Evolutionary conservation across 176 grass and related monocot genomes (phyloP).

Genomic region (Coix lacrymajobi): DNA sequence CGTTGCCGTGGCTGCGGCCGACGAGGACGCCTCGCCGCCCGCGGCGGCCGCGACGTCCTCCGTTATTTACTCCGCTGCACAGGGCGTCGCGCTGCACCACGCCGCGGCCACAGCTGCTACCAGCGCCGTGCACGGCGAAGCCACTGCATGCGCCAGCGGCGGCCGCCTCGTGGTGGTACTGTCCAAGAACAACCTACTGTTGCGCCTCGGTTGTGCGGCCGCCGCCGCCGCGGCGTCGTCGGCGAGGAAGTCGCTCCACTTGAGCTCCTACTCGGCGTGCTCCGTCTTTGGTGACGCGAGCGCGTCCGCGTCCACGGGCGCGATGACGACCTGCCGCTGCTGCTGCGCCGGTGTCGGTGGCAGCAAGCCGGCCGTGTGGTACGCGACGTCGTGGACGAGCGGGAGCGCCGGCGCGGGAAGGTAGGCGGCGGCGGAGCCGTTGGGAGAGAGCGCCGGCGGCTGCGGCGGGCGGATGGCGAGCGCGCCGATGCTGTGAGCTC

Average conservation of each 20-base stretch:
- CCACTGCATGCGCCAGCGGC: neutral
- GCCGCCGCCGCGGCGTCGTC: slow-evolving; percentile 13
- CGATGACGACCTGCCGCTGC: slow-evolving; percentile 31
- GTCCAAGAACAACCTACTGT: slow-evolving; percentile 36
- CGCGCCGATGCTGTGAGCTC: slow-evolving; percentile 40
- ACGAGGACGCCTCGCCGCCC: neutral
- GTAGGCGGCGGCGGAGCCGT: slow-evolving; percentile 15
- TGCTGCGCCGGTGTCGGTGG: neutral
- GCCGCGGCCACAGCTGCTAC: neutral
- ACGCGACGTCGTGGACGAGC: slow-evolving; percentile 38
- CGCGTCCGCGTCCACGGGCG: slow-evolving; percentile 14
- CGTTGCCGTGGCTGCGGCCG: slow-evolving; percentile 12
- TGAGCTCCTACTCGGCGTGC: neutral
- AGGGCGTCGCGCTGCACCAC: no score
- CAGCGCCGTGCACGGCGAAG: neutral
- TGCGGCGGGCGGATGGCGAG: slow-evolving; percentile 35
- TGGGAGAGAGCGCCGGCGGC: neutral
- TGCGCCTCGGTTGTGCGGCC: neutral
- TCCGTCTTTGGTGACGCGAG: slow-evolving; percentile 24
- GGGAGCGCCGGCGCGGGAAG: slow-evolving; percentile 27
- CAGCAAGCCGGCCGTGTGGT: slow-evolving; percentile 18
- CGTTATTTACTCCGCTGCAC: no score
- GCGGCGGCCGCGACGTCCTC: neutral
- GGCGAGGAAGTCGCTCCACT: slow-evolving; percentile 36
- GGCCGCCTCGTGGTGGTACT: neutral